Conservation (phyloP, 225 moss, liverwort and hornwort species). For the Anthoceros angustus region DNA sequence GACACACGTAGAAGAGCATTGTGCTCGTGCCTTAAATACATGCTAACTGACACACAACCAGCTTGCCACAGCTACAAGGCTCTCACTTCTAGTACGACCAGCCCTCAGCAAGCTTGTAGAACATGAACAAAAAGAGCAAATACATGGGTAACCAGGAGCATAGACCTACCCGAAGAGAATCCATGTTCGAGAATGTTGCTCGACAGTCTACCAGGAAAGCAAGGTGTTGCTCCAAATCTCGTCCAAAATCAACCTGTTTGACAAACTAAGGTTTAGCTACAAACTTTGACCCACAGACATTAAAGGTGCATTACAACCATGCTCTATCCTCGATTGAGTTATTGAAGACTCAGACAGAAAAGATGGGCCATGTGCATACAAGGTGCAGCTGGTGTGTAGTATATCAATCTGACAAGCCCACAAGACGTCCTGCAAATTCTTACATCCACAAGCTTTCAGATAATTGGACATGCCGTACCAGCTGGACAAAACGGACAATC, state of each 20-base stretch:
- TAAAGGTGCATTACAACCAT: too few species aligned
- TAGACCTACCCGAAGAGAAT: constrained; percentile 51
- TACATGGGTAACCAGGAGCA: background rate
- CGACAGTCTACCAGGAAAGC: constrained; percentile 84
- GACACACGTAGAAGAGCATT: too few species aligned
- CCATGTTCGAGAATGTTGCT: constrained; percentile 80
- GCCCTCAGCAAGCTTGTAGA: background rate
- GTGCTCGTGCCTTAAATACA: too few species aligned
- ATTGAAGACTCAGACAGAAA: too few species aligned
- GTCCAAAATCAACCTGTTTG: constrained; percentile 69
- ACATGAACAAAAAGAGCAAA: background rate
- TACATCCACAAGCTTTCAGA: background rate
- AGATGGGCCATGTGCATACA: background rate
- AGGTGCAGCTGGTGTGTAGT: background rate
- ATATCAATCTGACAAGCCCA: background rate
- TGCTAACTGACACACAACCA: too few species aligned
- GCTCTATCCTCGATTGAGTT: too few species aligned
- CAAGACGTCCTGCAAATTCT: background rate
- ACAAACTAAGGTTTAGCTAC: constrained; percentile 10
- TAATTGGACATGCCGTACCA: constrained; percentile 23
- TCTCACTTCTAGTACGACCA: background rate
- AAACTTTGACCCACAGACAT: background rate
- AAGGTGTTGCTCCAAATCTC: constrained; percentile 90
- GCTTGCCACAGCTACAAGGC: too few species aligned
- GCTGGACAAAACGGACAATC: constrained; percentile 71